These are phyloP conservation scores for Volvox reticuliferus DNA, from an alignment of 139 green algal genomes.

Conservation along the genomic window DNA sequence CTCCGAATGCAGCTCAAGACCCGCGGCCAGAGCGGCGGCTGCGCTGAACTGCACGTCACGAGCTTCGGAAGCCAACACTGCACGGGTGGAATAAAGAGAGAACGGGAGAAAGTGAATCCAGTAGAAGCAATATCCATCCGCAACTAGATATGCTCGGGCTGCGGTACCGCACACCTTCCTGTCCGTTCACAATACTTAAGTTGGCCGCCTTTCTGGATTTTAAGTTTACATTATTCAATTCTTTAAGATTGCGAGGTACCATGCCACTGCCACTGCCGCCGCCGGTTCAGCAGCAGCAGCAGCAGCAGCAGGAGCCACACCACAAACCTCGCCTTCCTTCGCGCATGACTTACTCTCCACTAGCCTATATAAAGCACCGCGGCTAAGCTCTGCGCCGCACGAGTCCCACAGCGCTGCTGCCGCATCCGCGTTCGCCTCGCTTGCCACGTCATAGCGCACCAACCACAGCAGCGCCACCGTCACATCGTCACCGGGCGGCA, in stretches of 20 bases:
- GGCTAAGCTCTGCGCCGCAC: constrained; percentile 6
- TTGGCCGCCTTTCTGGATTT: too few species aligned
- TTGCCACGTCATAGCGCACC: constrained; percentile 64
- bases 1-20: constrained; percentile 50
- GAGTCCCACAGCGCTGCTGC: constrained; percentile 71
- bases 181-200: too few species aligned
- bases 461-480: constrained; percentile 71
- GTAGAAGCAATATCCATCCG: too few species aligned
- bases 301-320: too few species aligned
- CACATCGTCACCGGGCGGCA: constrained; percentile 28
- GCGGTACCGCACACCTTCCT: too few species aligned
- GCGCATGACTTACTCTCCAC: background rate
- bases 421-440: constrained; percentile 71
- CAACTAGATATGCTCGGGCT: too few species aligned
- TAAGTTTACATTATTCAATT: too few species aligned
- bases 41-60: constrained; percentile 65
- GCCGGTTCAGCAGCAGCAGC: too few species aligned
- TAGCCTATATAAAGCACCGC: background rate
- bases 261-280: too few species aligned
- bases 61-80: constrained; percentile 43
- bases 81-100: background rate
- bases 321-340: background rate
- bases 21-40: constrained; percentile 60
- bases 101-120: background rate
- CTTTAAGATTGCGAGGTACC: too few species aligned